These are phyloP conservation scores for Bruguiera gymnorhiza DNA, from an alignment of 345 rosid genomes.

Conservation along the genomic window DNA sequence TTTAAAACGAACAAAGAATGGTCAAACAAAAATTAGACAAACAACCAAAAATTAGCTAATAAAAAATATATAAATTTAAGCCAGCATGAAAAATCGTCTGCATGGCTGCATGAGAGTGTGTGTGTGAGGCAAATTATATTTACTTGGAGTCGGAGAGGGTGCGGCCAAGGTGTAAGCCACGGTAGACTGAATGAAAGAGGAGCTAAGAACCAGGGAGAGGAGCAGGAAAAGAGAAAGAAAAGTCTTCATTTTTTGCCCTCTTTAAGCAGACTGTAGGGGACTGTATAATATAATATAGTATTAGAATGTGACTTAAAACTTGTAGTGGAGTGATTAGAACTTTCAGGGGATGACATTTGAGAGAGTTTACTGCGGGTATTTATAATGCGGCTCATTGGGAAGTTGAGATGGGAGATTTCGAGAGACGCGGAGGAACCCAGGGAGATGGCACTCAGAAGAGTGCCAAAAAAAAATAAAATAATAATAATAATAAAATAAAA, in stretches of 20 bases:
- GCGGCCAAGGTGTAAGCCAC: slow-evolving; percentile 1
- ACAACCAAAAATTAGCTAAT: too few relatives aligned
- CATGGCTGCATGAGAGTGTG: too few relatives aligned
- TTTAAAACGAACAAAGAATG: too few relatives aligned
- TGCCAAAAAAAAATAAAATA: neutral
- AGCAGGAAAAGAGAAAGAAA: slow-evolving; percentile 7
- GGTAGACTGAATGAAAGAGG: slow-evolving; percentile 12
- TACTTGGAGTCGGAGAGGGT: slow-evolving; percentile 10
- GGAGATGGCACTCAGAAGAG: neutral
- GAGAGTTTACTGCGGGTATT: neutral
- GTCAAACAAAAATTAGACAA: too few relatives aligned
- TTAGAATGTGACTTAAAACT: too few relatives aligned
- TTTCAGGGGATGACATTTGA: neutral
- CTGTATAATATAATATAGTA: neutral
- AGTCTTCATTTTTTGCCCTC: slow-evolving; percentile 14
- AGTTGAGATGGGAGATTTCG: too few relatives aligned
- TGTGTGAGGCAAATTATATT: neutral
- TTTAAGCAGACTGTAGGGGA: neutral
- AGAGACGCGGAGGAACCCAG: too few relatives aligned
- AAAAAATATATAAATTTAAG: too few relatives aligned
- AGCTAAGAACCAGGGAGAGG: slow-evolving; percentile 8
- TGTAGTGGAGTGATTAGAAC: neutral
- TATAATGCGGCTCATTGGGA: slow-evolving; percentile 1
- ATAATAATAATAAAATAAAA: neutral
- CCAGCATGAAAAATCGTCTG: too few relatives aligned